Percentiles rank a stretch among this genome's conserved stretches.
Conservation (phyloP, 495 filamentous ascomycete genomes). For the Elasticomyces elasticus region DNA sequence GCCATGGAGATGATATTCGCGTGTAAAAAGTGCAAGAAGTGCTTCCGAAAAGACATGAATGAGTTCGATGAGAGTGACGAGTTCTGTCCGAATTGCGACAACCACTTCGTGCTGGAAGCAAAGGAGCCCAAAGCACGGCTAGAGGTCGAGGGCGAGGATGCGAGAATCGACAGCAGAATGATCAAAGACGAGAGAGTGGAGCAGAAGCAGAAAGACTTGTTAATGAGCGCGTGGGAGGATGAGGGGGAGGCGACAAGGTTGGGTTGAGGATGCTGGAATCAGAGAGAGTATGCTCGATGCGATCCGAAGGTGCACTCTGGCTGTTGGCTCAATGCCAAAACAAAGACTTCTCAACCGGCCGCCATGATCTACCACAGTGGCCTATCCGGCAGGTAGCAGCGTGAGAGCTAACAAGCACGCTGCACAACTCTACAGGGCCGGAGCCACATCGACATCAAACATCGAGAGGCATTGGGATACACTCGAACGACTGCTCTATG, state of each 20-base stretch:
- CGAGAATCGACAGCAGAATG: constrained; percentile 74
- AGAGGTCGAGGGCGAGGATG: constrained; percentile 83
- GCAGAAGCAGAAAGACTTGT: constrained; percentile 42
- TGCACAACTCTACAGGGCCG: no score
- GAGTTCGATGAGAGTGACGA: constrained; percentile 97
- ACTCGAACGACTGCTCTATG: no score
- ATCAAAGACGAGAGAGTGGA: constrained; percentile 82
- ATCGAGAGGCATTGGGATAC: no score
- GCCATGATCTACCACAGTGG: no score
- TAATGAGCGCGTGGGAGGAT: constrained; percentile 20
- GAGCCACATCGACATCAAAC: no score
- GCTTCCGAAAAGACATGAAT: constrained; percentile 82
- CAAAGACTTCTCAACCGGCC: no score
- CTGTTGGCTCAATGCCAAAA: no score
- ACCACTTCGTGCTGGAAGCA: constrained; percentile 91
- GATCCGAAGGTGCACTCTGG: no score
- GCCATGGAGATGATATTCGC: constrained; percentile 80
- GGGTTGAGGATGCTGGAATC: constrained; percentile 3
- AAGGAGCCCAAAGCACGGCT: constrained; percentile 67
- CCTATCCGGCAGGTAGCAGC: no score
- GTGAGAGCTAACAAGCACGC: no score
- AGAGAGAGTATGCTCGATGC: not conserved
- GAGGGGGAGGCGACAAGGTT: constrained; percentile 18
- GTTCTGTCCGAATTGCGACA: constrained; percentile 99
- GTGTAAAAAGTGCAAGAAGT: constrained; percentile 98